Evolutionary conservation across 1,284 basidiomycete species (phyloP).

Genomic region (Lentinula novae-zelandiae): DNA sequence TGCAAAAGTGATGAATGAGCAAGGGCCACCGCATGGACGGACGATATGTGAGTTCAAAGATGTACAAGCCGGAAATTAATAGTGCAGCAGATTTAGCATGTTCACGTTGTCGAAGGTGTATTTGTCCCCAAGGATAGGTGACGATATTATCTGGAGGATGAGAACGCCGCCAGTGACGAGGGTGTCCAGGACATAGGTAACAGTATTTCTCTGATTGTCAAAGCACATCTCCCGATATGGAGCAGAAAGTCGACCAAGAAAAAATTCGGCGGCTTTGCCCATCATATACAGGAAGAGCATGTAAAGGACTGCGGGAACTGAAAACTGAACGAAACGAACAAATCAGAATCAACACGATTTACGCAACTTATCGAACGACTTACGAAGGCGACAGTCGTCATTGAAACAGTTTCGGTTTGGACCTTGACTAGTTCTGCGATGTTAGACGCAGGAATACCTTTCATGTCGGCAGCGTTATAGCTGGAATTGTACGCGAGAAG

Average conservation of each 20-base stretch:
- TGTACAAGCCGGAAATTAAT: neutral
- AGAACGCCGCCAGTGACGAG: neutral
- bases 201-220: constrained; percentile 9
- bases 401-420: constrained; percentile 1
- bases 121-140: neutral
- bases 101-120: neutral
- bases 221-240: neutral
- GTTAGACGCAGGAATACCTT: neutral
- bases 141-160: constrained; percentile 3
- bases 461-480: neutral
- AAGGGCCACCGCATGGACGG: constrained; percentile 2
- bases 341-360: neutral
- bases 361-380: neutral
- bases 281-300: constrained; percentile 11
- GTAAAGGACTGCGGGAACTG: constrained; percentile 5
- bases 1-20: constrained; percentile 8
- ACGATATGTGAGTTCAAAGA: constrained; percentile 7
- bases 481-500: constrained; percentile 2
- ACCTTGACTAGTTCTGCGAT: constrained; percentile 7
- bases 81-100: neutral
- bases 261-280: neutral
- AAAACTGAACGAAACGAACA: neutral
- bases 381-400: constrained; percentile 11
- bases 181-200: constrained; percentile 3
- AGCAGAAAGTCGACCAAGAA: neutral